Evolutionary conservation across 1,284 basidiomycete species (phyloP).

Genomic region (Puccinia hordei): DNA sequence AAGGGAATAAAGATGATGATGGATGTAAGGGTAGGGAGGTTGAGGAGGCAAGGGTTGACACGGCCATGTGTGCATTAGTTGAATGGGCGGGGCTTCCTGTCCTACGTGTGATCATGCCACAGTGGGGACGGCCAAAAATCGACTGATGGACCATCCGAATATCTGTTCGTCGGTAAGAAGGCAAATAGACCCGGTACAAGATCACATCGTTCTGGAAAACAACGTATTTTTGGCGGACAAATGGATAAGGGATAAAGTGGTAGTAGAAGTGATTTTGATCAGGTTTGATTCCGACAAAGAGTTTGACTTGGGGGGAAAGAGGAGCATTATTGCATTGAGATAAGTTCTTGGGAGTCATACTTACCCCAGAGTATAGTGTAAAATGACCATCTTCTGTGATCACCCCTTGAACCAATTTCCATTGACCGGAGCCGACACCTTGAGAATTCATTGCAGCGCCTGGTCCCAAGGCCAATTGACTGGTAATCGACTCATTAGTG

Average conservation of each 20-base stretch:
- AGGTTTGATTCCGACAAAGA: not conserved
- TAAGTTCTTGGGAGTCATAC: not conserved
- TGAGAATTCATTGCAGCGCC: slow-evolving; percentile 37
- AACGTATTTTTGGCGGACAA: not conserved
- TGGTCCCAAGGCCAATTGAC: slow-evolving; percentile 42
- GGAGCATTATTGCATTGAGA: too few relatives aligned
- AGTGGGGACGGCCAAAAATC: slow-evolving; percentile 47
- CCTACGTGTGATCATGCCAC: slow-evolving; percentile 39
- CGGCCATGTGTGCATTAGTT: slow-evolving; percentile 44
- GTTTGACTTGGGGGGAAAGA: not conserved
- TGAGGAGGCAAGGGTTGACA: not conserved
- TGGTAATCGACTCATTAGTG: slow-evolving; percentile 52
- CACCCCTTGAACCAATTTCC: slow-evolving; percentile 46
- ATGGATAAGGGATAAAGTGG: not conserved
- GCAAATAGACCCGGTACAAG: slow-evolving; percentile 38
- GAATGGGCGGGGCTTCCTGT: not conserved
- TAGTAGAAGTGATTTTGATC: not conserved
- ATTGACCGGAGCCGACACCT: slow-evolving; percentile 36
- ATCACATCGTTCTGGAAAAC: slow-evolving; percentile 17
- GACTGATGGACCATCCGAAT: slow-evolving; percentile 51
- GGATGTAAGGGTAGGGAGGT: slow-evolving; percentile 12
- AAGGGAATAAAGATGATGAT: not conserved
- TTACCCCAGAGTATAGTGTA: slow-evolving; percentile 34
- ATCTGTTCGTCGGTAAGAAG: slow-evolving; percentile 48
- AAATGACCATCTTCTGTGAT: slow-evolving; percentile 49